phyloP scores from a whole-genome alignment of 2,329 filamentous ascomycete species.

The Pseudocercospora crystallina region DNA sequence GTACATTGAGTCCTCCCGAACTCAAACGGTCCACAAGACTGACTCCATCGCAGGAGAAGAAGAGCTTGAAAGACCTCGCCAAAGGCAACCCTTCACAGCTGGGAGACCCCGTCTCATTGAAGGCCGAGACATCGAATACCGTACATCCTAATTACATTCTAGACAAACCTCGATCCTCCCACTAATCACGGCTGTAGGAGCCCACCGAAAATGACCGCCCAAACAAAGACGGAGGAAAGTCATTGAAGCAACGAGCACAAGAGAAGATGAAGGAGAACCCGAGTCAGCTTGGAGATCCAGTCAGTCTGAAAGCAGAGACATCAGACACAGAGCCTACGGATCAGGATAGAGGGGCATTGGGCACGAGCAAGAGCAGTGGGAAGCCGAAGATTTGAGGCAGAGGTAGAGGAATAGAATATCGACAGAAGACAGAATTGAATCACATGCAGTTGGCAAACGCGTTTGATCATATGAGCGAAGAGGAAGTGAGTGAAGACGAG shows the following conservation, averaged over 20 bases:
- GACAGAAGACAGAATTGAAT: no score
- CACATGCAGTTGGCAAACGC: no score
- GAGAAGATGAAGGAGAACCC: constrained; percentile 34
- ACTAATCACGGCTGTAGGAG: constrained; percentile 1
- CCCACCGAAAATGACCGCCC: constrained; percentile 21
- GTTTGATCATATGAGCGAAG: no score
- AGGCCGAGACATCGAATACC: constrained; percentile 36
- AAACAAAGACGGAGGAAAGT: constrained; percentile 14
- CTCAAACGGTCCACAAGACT: not conserved
- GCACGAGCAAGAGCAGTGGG: constrained; percentile 24
- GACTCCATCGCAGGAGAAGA: constrained; percentile 10
- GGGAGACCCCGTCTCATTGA: constrained; percentile 38
- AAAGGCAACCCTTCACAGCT: constrained; percentile 32
- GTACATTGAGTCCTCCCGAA: not conserved
- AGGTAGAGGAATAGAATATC: no score
- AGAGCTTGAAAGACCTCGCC: constrained; percentile 27
- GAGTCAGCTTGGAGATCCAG: constrained; percentile 37
- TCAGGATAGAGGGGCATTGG: constrained; percentile 33
- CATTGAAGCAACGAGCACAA: constrained; percentile 26
- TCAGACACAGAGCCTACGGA: constrained; percentile 35
- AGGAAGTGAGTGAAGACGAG: no score
- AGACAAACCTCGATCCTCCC: not conserved
- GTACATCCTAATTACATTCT: not conserved
- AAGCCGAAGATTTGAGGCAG: constrained; percentile 35
- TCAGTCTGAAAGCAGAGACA: constrained; percentile 38